Conservation (phyloP, 192 early-diverging fungal species). For the Backusella tuberculispora region DNA sequence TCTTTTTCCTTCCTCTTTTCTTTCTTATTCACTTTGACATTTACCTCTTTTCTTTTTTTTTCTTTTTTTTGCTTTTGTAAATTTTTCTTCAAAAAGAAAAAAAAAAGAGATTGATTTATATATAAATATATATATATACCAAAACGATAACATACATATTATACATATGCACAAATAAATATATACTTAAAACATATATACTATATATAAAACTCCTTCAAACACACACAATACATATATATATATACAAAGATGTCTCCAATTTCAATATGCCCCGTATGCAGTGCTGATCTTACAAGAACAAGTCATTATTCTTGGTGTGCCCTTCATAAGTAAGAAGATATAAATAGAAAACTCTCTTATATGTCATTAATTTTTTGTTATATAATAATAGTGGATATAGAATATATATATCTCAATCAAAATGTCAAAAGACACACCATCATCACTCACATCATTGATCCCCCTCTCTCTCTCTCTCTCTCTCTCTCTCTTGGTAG, state of each 20-base stretch:
- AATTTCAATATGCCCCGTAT: background rate
- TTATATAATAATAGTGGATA: background rate
- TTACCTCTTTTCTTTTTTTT: background rate
- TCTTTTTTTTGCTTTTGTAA: no score
- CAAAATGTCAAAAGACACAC: conserved; percentile 1
- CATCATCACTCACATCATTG: background rate
- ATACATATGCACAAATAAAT: no score
- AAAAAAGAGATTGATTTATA: background rate
- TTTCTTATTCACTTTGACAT: background rate
- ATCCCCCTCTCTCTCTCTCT: background rate
- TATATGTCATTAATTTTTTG: background rate
- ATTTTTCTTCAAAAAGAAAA: background rate
- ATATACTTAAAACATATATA: background rate
- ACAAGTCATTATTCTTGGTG: background rate
- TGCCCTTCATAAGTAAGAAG: background rate
- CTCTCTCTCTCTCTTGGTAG: background rate
- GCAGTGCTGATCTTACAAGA: background rate
- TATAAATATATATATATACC: background rate
- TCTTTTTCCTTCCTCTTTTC: background rate
- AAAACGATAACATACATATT: background rate
- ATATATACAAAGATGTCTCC: background rate
- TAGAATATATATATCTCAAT: background rate
- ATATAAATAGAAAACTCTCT: background rate
- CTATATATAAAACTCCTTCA: no score
- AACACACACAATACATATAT: background rate